Percentiles rank a stretch among this genome's conserved stretches.
Conservation (phyloP, 192 early-diverging fungal species). For the Backusella tuberculispora region DNA sequence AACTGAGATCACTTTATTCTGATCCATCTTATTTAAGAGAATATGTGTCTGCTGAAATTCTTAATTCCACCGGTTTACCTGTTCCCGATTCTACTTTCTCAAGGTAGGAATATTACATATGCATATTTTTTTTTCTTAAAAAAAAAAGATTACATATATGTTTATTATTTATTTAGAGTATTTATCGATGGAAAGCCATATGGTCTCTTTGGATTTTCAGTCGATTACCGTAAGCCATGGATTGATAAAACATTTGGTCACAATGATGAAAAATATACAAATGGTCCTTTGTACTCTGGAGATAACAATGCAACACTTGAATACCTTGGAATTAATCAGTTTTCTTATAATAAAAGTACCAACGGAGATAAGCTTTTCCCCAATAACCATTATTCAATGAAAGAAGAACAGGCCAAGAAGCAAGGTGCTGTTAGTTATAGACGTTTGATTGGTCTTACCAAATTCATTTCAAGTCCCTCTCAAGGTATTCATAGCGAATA, state of each 20-base stretch:
- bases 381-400: not conserved
- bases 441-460: constrained; percentile 12
- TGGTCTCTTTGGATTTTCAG: not conserved
- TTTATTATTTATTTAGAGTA: not conserved
- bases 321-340: not conserved
- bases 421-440: not conserved
- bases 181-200: not conserved
- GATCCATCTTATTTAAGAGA: not conserved
- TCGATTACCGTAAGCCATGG: constrained; percentile 3
- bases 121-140: too few relatives aligned
- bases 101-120: too few relatives aligned
- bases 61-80: not conserved
- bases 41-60: not conserved
- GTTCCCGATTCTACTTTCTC: not conserved
- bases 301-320: not conserved
- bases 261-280: not conserved
- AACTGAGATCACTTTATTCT: constrained; percentile 8
- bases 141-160: too few relatives aligned
- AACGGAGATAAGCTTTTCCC: not conserved
- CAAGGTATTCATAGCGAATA: not conserved
- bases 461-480: not conserved
- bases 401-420: not conserved
- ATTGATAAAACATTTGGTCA: not conserved
- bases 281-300: not conserved
- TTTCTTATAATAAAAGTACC: not conserved